A percentile compares a stretch with the other conserved stretches of the same genome.
phyloP scores from a whole-genome alignment of 2,329 filamentous ascomycete species.

The Diaporthe nobilis region DNA sequence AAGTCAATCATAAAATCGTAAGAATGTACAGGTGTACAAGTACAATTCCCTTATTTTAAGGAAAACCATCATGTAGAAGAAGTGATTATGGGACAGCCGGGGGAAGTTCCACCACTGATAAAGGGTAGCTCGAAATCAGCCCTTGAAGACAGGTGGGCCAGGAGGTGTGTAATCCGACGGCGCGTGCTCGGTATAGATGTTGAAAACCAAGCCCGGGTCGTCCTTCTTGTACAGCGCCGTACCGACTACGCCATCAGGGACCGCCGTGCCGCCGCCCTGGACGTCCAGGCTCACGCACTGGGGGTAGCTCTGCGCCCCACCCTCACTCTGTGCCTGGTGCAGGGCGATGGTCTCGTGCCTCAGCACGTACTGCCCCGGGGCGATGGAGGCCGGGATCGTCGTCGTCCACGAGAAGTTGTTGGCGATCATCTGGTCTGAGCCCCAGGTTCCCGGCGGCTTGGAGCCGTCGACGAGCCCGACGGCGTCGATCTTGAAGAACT shows the following conservation, averaged over 20 bases:
- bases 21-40: not conserved
- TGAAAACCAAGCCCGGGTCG: conserved; percentile 46
- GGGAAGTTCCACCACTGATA: not conserved
- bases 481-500: conserved; percentile 54
- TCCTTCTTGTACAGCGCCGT: conserved; percentile 47
- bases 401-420: conserved; percentile 66
- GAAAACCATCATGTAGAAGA: not conserved
- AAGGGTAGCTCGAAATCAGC: not conserved
- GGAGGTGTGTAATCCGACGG: conserved; percentile 47
- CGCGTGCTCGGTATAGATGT: conserved; percentile 44
- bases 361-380: conserved; percentile 65
- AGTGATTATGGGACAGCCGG: not conserved
- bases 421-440: conserved; percentile 59
- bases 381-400: conserved; percentile 60
- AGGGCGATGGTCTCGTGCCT: conserved; percentile 67
- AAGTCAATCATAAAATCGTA: not conserved
- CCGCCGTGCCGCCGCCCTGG: conserved; percentile 58
- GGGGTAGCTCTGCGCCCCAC: conserved; percentile 66
- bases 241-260: conserved; percentile 45
- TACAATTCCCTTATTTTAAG: not conserved
- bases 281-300: conserved; percentile 72
- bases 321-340: conserved; percentile 57
- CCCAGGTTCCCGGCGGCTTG: conserved; percentile 50
- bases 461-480: conserved; percentile 50
- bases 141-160: conserved; percentile 45